Evolutionary conservation across 164 flowering plant genomes (phyloP).

Genomic region (Kingdonia uniflora): DNA sequence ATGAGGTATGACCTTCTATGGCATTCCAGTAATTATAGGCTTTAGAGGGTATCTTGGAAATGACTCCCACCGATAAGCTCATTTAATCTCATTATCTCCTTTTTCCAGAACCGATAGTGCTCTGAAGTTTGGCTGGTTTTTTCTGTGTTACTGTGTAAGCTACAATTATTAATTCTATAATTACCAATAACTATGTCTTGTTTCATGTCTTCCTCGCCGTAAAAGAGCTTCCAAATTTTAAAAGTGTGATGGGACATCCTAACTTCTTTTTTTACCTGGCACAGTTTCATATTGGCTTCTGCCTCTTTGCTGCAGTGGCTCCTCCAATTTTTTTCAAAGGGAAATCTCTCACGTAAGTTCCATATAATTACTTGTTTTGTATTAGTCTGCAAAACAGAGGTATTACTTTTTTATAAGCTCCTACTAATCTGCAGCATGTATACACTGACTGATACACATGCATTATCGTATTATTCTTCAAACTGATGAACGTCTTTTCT

Average conservation of each 20-base stretch:
- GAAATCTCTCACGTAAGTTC: slow-evolving; percentile 80
- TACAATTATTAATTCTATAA: background rate
- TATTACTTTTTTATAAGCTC: background rate
- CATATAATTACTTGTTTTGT: background rate
- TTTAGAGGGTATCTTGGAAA: too few species aligned
- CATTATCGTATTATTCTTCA: background rate
- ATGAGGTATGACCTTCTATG: slow-evolving; percentile 49
- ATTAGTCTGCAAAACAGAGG: too few species aligned
- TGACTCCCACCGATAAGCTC: background rate
- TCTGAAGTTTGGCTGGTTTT: slow-evolving; percentile 80
- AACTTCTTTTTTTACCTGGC: slow-evolving; percentile 5
- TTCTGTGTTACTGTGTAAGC: slow-evolving; percentile 59
- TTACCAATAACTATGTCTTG: background rate
- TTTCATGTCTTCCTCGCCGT: background rate
- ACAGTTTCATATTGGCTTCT: slow-evolving; percentile 83
- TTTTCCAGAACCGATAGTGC: slow-evolving; percentile 88
- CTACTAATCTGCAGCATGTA: too few species aligned
- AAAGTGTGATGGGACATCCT: background rate
- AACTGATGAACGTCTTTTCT: slow-evolving; percentile 11
- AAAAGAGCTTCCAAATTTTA: background rate
- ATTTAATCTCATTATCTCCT: background rate
- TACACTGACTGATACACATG: too few species aligned
- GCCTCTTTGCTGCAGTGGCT: slow-evolving; percentile 78
- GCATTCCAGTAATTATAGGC: too few species aligned
- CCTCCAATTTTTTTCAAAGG: slow-evolving; percentile 88